Evolutionary conservation across 2,329 filamentous ascomycete species (phyloP), one percentile per base, ranked within the genome.

Genomic region (Penicillium sp.): DNA sequence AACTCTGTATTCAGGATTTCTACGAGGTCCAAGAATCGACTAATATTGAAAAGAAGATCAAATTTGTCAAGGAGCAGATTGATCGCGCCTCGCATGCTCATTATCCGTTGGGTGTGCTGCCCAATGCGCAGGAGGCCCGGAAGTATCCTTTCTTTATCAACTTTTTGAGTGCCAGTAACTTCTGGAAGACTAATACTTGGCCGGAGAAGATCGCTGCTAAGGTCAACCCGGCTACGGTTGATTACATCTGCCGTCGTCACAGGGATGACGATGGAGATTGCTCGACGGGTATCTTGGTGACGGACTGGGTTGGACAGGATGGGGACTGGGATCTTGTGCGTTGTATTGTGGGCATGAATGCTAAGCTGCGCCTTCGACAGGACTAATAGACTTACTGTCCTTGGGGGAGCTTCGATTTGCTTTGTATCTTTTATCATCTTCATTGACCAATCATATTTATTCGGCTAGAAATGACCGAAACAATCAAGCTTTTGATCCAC

Each of bases 131-230:
- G 80, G 46, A 79, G 78, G 50, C 79, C 71, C 37, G 76, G 73
- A 69, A 71, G 27, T 79, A 80, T 16, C 91, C 91, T 1, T 83
- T 97, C 65, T 96, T 90, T 68, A 79, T 98, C 74, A 99, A 98
- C 75, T 98, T 97, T 72, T 75, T 97, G 60, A 91, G 84, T 65
- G 95, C 89, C 1, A 93, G 89, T 74, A 97, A 97, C 78, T 98
- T 98, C 79, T 98, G 93, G 87, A 93, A 91, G 63, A 81, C 88
- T 1, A 87, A 85, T 54, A 96, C 92, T 75, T 99, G 95, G 95
- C 95, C 95, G 0, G 93, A 96, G 74, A 88, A 85, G 69, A 91
- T 99, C 72, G 93, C 95, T 1, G 88, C 86, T 21, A 91, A 90
- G 77, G 82, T 96, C 49, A 98, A 98, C 78, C 90, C 93, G 19